Percentiles rank a stretch among this genome's conserved stretches.
Conservation (phyloP, 495 filamentous ascomycete genomes). For the Podospora conica region DNA sequence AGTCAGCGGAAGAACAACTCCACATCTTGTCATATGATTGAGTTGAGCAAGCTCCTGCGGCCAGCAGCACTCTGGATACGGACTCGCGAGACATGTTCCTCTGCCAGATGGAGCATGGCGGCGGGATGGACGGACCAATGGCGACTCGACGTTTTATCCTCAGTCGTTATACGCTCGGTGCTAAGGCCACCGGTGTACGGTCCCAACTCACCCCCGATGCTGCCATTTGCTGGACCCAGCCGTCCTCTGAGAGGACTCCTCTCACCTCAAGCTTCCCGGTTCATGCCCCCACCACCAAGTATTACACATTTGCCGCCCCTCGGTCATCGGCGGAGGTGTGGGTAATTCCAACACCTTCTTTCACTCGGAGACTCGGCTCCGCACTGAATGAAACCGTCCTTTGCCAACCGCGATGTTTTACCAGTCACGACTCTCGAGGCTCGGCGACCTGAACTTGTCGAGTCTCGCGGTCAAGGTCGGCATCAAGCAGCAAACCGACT, state of each 20-base stretch:
- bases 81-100: slow-evolving; percentile 7
- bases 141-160: neutral
- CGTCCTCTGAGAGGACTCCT: too few relatives aligned
- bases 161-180: slow-evolving; percentile 16
- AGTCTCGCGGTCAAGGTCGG: neutral
- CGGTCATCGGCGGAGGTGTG: neutral
- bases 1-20: neutral
- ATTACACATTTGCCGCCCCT: slow-evolving; percentile 3
- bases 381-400: slow-evolving; percentile 14
- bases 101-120: slow-evolving; percentile 16
- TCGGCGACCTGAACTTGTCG: neutral
- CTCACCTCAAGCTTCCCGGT: slow-evolving; percentile 22
- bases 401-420: slow-evolving; percentile 1
- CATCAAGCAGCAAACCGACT: neutral
- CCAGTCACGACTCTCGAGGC: neutral
- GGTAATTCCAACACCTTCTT: slow-evolving; percentile 1
- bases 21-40: neutral
- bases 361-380: slow-evolving; percentile 19
- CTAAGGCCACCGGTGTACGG: slow-evolving; percentile 16
- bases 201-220: slow-evolving; percentile 11
- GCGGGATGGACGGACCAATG: slow-evolving; percentile 18
- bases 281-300: slow-evolving; percentile 16
- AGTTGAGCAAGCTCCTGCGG: neutral
- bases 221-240: slow-evolving; percentile 19
- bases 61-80: slow-evolving; percentile 10